These are phyloP conservation scores for Sisymbrium altissimum DNA, from an alignment of 345 rosid genomes.

Conservation along the genomic window DNA sequence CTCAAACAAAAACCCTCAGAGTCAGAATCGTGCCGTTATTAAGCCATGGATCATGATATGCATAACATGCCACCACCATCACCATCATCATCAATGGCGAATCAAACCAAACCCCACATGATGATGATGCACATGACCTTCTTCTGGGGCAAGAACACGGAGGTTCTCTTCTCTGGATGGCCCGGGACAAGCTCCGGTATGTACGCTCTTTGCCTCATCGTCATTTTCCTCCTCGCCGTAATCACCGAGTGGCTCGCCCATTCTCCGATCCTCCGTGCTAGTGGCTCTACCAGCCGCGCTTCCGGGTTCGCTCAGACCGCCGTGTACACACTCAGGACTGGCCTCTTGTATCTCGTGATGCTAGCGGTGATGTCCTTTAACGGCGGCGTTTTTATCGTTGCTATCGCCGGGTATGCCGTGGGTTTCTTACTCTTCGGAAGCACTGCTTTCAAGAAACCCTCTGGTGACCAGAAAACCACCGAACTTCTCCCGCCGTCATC, in stretches of 20 bases:
- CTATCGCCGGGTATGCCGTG: slow-evolving; percentile 59
- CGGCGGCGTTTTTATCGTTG: slow-evolving; percentile 65
- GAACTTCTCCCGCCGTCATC: slow-evolving; percentile 42
- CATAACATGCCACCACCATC: slow-evolving; percentile 36
- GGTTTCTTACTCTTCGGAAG: slow-evolving; percentile 71
- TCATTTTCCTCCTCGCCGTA: slow-evolving; percentile 46
- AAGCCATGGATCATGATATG: slow-evolving; percentile 39
- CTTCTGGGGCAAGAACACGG: slow-evolving; percentile 61
- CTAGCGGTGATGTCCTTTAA: slow-evolving; percentile 87
- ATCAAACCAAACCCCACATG: slow-evolving; percentile 24
- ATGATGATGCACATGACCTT: slow-evolving; percentile 71
- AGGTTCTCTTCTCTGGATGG: slow-evolving; percentile 71
- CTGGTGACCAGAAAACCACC: slow-evolving; percentile 25
- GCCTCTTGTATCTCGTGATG: slow-evolving; percentile 68
- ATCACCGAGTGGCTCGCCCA: slow-evolving; percentile 59
- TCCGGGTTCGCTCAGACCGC: slow-evolving; percentile 51
- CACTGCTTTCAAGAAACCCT: slow-evolving; percentile 37
- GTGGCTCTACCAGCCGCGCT: slow-evolving; percentile 25
- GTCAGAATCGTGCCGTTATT: neutral
- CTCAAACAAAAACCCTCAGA: neutral
- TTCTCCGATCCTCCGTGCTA: slow-evolving; percentile 27
- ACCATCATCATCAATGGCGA: slow-evolving; percentile 22
- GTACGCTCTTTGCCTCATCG: slow-evolving; percentile 48
- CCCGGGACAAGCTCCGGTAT: slow-evolving; percentile 51
- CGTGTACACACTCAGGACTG: slow-evolving; percentile 48